A percentile compares a stretch with the other conserved stretches of the same genome.
phyloP scores from a whole-genome alignment of 2,329 filamentous ascomycete genomes.

The Botrytis byssoidea region DNA sequence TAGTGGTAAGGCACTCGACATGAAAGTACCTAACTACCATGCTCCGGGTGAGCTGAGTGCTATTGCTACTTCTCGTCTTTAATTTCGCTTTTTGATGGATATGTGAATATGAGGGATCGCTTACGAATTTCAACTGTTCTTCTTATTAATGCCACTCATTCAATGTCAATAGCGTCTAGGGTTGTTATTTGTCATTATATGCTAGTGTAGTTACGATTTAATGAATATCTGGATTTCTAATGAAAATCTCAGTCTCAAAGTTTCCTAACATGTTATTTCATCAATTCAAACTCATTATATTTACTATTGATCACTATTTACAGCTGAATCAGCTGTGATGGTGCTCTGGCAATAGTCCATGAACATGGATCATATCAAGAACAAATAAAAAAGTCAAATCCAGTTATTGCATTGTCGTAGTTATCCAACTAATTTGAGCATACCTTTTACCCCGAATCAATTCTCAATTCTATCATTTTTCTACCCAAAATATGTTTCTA shows the following conservation, averaged over 20 bases:
- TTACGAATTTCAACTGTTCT: not conserved
- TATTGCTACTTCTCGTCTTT: slow-evolving; percentile 20
- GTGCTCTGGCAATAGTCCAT: not conserved
- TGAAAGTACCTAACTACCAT: slow-evolving; percentile 67
- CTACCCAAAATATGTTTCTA: not conserved
- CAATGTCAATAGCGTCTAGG: not conserved
- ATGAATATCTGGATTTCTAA: not conserved
- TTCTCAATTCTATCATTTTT: not conserved
- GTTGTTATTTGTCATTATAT: too few species aligned
- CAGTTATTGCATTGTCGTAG: not conserved
- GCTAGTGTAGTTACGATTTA: not conserved
- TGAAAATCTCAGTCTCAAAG: fast-evolving
- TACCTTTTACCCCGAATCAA: not conserved
- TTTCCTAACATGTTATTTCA: not conserved
- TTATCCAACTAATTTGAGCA: not conserved
- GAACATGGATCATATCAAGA: not conserved
- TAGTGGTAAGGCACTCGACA: slow-evolving; percentile 65
- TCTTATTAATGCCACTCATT: not conserved
- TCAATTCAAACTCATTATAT: fast-evolving
- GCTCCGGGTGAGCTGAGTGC: slow-evolving; percentile 48
- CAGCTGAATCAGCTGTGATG: fast-evolving
- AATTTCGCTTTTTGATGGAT: not conserved
- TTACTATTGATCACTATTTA: not conserved
- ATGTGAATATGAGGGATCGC: not conserved
- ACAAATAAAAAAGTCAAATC: not conserved